Conservation (phyloP, 805 yeast genomes). For the Nadsonia fulvescens region DNA sequence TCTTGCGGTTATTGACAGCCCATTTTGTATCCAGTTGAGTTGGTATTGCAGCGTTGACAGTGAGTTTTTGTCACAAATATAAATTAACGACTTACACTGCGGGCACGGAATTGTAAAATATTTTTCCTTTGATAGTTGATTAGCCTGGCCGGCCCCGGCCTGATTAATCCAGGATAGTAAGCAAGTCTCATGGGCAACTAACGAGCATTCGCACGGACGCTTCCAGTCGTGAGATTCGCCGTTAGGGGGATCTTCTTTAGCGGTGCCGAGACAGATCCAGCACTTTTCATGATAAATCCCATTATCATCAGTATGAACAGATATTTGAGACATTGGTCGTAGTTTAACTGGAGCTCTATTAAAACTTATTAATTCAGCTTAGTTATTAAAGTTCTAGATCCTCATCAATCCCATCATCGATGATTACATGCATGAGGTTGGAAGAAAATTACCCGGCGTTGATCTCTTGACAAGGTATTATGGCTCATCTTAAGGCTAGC, state of each 20-base stretch:
- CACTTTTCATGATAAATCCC: conserved; percentile 14
- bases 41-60: too few relatives aligned
- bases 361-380: neutral
- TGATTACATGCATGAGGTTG: neutral
- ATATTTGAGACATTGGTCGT: neutral
- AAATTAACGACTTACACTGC: conserved; percentile 16
- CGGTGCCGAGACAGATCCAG: conserved; percentile 20
- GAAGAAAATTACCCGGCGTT: neutral
- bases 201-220: conserved; percentile 27
- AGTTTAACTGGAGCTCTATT: neutral
- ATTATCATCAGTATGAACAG: neutral
- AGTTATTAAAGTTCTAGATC: neutral
- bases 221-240: conserved; percentile 24
- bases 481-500: neutral
- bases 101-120: conserved; percentile 16
- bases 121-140: conserved; percentile 6
- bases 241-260: conserved; percentile 17
- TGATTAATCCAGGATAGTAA: conserved; percentile 25
- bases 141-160: conserved; percentile 10
- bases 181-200: conserved; percentile 29
- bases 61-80: conserved; percentile 8
- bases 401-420: neutral
- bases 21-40: too few relatives aligned
- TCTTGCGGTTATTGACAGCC: too few relatives aligned
- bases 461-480: neutral